Evolutionary conservation across 371 early-diverging fungal genomes (phyloP), one percentile per base, ranked within the genome.

Genomic region (Mortierella sp.): DNA sequence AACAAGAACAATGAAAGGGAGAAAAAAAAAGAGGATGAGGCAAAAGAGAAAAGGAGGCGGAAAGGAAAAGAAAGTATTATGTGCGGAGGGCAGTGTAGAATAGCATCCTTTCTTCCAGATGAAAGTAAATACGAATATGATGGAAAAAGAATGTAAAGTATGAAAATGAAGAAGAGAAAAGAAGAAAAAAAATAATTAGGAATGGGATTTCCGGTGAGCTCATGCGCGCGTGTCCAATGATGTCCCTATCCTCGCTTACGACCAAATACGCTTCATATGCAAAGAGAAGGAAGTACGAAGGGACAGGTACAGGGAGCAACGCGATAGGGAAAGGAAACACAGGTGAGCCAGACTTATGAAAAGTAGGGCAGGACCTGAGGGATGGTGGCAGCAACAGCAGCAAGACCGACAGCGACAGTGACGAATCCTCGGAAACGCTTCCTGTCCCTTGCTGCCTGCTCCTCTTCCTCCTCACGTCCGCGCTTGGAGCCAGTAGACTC

Each of bases 331-430:
- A 19, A 21, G 21, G 21, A 34, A 21, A 64, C 5, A 16, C 31
- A 14, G 16, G 2, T 28, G 14, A 6, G 5, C 31, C 61, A 46
- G 16, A 21, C 71, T 77, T 72, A 77, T 55, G 78, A 71, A 57
- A 81, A 81, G 67, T 81, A 81, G 21, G 76, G 81, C 28, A 81
- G 46, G 21, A 81, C 73, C 76, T 76, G 81, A 40, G 81, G 81
- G 43, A 81, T 28, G 34, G 70, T 67, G 4, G 37, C 74, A 4
- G 77, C 76, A 13, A 59, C 79, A 26, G 77, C 81, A 21, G 67
- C 81, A 43, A 81, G 72, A 51, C 81, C 81, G 16, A 81, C 77
- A 40, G 81, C 81, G 37, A 73, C 69, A 24, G 81, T 72, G 34
- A 81, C 50, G 34, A 81, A 53, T 19, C 80, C 76, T 48, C 81